Percentiles rank a stretch among this genome's conserved stretches.
These are phyloP conservation scores for Alternaria postmessia DNA, from an alignment of 2,329 filamentous ascomycete species.

Conservation along the genomic window DNA sequence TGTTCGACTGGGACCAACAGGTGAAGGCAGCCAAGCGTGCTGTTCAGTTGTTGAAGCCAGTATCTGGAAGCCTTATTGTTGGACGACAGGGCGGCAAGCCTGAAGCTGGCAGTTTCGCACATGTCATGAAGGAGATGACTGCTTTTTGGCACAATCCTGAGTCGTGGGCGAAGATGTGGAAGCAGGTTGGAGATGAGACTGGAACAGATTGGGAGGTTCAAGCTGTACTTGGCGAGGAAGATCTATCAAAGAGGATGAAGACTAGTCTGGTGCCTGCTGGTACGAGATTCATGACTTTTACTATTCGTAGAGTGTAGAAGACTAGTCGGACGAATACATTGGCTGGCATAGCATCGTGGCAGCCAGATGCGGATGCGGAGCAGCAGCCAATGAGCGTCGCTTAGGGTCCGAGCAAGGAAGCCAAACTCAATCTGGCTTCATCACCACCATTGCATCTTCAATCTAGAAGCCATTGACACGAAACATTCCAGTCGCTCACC, in stretches of 20 bases:
- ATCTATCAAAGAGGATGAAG: constrained; percentile 30
- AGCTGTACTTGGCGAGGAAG: constrained; percentile 35
- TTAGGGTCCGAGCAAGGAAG: constrained; percentile 37
- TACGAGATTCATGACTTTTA: constrained; percentile 37
- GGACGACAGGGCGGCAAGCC: constrained; percentile 51
- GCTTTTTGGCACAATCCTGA: constrained; percentile 51
- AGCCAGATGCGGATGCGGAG: neutral
- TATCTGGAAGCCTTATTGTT: constrained; percentile 48
- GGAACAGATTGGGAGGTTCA: constrained; percentile 49
- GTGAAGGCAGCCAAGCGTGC: constrained; percentile 46
- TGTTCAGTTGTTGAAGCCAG: constrained; percentile 44
- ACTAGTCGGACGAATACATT: neutral
- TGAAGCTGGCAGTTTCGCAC: constrained; percentile 37
- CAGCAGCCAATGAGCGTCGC: constrained; percentile 31
- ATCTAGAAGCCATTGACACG: constrained; percentile 13
- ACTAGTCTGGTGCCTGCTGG: constrained; percentile 32
- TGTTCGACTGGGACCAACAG: constrained; percentile 54
- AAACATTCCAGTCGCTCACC: constrained; percentile 3
- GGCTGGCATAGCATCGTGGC: neutral
- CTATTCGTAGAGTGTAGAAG: constrained; percentile 32
- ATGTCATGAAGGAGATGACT: constrained; percentile 23
- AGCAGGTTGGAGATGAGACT: constrained; percentile 50
- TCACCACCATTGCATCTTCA: constrained; percentile 25
- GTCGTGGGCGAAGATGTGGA: constrained; percentile 50
- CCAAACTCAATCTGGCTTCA: constrained; percentile 47